Conservation (phyloP, 2,329 filamentous ascomycete genomes). For the Penicillium sp. region DNA sequence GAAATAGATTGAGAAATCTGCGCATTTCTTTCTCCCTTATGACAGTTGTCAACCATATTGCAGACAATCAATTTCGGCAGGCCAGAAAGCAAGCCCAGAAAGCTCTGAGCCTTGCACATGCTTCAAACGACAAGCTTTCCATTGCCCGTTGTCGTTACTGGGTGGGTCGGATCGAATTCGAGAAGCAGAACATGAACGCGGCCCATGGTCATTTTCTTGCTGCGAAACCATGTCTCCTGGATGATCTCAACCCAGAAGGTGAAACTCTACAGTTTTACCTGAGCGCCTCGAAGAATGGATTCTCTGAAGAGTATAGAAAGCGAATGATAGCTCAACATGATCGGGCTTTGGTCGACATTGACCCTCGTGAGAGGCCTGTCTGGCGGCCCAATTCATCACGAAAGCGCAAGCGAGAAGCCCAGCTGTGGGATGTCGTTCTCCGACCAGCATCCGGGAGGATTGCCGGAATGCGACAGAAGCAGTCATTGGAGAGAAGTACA, state of each 20-base stretch:
- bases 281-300: slow-evolving; percentile 1
- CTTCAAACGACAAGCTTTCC: not conserved
- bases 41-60: slow-evolving; percentile 6
- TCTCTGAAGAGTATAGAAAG: slow-evolving; percentile 2
- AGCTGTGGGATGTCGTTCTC: not conserved
- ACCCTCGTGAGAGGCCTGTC: not conserved
- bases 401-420: slow-evolving; percentile 5
- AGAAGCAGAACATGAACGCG: slow-evolving; percentile 11
- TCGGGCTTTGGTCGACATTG: not conserved
- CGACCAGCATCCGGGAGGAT: not conserved
- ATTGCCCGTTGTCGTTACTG: slow-evolving; percentile 29
- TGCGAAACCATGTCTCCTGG: slow-evolving; percentile 20
- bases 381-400: not conserved
- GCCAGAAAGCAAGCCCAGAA: slow-evolving; percentile 10
- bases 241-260: slow-evolving; percentile 19
- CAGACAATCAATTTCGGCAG: not conserved
- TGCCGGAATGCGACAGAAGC: not conserved
- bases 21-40: not conserved
- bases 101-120: slow-evolving; percentile 12
- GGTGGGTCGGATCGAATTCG: slow-evolving; percentile 28
- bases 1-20: not conserved
- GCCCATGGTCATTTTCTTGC: slow-evolving; percentile 22
- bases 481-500: not conserved
- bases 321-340: not conserved
- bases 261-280: slow-evolving; percentile 14